A percentile compares a stretch with the other conserved stretches of the same genome.
Evolutionary conservation across 2,329 filamentous ascomycete species (phyloP).

Genomic region (Aspergillus piperis): DNA sequence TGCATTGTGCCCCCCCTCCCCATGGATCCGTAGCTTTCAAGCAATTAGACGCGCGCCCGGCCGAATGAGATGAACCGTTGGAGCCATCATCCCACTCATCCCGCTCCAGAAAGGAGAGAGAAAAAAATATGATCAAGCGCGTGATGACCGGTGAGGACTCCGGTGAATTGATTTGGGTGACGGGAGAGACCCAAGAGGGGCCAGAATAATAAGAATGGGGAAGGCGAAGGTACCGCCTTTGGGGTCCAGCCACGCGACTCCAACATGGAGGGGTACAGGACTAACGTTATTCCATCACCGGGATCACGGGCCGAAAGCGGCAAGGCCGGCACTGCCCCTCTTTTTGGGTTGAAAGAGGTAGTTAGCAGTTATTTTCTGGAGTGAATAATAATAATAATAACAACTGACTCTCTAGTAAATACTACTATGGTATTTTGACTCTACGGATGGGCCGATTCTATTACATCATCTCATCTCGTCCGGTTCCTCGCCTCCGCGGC

Average conservation of each 20-base stretch:
- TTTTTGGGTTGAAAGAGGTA: background rate
- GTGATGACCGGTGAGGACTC: slow-evolving; percentile 18
- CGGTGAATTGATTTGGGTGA: slow-evolving; percentile 28
- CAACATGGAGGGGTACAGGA: slow-evolving; percentile 15
- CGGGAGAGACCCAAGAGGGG: slow-evolving; percentile 13
- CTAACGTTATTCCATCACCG: slow-evolving; percentile 16
- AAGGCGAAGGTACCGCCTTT: background rate
- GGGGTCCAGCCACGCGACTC: slow-evolving; percentile 3
- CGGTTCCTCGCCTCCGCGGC: background rate
- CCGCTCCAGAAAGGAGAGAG: background rate
- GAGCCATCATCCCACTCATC: background rate
- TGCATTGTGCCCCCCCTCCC: background rate
- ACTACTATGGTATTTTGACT: no score
- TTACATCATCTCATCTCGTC: slow-evolving; percentile 19
- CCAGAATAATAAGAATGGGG: background rate
- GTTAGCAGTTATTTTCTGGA: background rate
- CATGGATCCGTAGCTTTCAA: background rate
- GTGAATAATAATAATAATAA: background rate
- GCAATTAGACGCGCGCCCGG: background rate
- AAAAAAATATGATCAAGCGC: slow-evolving; percentile 19
- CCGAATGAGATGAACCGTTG: background rate
- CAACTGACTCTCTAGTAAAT: no score
- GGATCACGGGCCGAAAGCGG: slow-evolving; percentile 17
- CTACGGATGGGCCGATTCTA: slow-evolving; percentile 2
- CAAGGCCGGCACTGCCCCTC: slow-evolving; percentile 22